Evolutionary conservation across 2,329 filamentous ascomycete genomes (phyloP), one percentile per base, ranked within the genome.

Genomic region (Colletotrichum sublineola): DNA sequence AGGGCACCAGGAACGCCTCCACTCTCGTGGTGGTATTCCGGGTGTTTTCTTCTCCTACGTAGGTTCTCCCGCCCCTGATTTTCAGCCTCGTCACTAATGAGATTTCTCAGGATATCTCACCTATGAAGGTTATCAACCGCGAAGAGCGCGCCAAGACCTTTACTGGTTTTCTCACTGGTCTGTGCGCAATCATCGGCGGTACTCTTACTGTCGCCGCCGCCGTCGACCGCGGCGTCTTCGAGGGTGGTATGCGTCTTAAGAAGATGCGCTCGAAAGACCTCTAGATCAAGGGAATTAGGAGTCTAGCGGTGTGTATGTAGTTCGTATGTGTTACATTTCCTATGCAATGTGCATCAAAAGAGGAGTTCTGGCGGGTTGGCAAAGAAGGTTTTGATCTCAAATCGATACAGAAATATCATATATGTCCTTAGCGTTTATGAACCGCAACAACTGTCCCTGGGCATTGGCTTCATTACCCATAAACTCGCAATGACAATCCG

Each of bases 61-160:
- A 86, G 89, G 93, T 89, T 42, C 18, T 5, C 36, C 24, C 57
- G 57, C 31, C 40, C 56, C 18, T 36, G 9, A 20, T 31, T 33
- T 8, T 6, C 14, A 18, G 24, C 15, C n/a, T 56, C 29, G 40
- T 50, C 76, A 65, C 79, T 82, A 66, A 78, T 58, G 15, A 56
- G 3, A 24, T 2, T n/a, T 50, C 1, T 63, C 67, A 95, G 93
- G 96, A 99, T 78, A 99, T 99, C 81, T 98, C 96, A 2, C 96
- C 96, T 6, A 99, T 99, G 96, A 99, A 98, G 85, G 96, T 99
- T 73, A 93, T 99, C 84, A 99, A 99, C 86, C 93, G 95, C 67
- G 97, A 99, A 85, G 92, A 94, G 76, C 90, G 94, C 58, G 87
- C 92, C 73, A 98, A 98, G 87, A 93, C 93, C 5, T 97, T 99